These are phyloP conservation scores for Tricholoma sp. DNA, from an alignment of 768 basidiomycete species.

Conservation along the genomic window DNA sequence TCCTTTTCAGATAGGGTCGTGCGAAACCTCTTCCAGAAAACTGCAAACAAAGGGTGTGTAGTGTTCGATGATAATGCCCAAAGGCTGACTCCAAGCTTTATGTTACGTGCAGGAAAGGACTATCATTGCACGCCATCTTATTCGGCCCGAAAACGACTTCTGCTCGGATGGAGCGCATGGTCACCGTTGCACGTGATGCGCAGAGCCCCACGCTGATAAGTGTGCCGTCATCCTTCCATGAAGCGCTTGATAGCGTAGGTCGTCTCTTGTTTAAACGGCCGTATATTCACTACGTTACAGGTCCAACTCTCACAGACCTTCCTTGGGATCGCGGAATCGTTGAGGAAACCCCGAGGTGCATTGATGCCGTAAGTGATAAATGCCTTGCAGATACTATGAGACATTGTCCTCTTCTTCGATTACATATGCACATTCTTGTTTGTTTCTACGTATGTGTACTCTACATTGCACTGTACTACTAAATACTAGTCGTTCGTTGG, in stretches of 20 bases:
- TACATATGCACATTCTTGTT: background rate
- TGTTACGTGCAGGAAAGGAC: constrained; percentile 35
- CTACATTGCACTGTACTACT: no score
- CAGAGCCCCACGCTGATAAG: constrained; percentile 40
- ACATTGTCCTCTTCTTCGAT: background rate
- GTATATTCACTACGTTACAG: constrained; percentile 22
- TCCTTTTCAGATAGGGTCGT: constrained; percentile 29
- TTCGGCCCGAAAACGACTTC: constrained; percentile 35
- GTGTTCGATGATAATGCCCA: background rate
- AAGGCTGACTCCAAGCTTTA: background rate
- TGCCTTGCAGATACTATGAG: background rate
- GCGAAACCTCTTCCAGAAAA: constrained; percentile 35
- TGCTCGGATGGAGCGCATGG: constrained; percentile 41
- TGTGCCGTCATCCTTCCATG: constrained; percentile 36
- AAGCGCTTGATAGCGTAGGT: constrained; percentile 48
- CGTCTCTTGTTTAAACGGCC: background rate
- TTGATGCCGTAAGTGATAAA: constrained; percentile 16
- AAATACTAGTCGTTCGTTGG: no score
- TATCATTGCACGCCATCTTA: constrained; percentile 54
- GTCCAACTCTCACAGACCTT: constrained; percentile 53
- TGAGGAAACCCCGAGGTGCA: constrained; percentile 52
- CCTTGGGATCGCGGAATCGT: constrained; percentile 50
- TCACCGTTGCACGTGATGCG: constrained; percentile 40
- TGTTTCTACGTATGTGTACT: no score
- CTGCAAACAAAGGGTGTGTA: constrained; percentile 39